Base-by-base conservation (phyloP, 495 filamentous ascomycete species). In the Hyaloscypha finlandica region DNA sequence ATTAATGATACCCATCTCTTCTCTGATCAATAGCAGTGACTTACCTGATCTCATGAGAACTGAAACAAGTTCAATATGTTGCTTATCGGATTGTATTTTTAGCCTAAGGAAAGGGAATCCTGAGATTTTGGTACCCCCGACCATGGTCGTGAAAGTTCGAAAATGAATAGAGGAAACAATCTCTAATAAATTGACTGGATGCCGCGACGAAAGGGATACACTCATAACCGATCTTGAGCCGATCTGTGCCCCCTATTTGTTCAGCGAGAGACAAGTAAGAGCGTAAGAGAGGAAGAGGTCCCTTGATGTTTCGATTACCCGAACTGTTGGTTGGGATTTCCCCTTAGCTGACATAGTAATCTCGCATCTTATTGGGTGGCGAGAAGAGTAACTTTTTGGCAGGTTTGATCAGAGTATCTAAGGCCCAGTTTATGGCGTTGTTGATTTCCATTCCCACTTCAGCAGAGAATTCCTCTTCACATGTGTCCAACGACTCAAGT, bases 1-100 rank as follows among this genome's bases (percentile, higher is more conserved):
- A 37, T 62, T 63, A 63, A 68, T 63, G 65, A 68, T 68, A 68
- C 65, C 65, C 65, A 57, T 52, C 57, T 66, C 56, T 60, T 66
- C 64, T 66, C 64, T 66, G 14, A 35, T 39, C 22, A 8, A 12
- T 30, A 56, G 53, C 53, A 48, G 14, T 4, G 42, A 48, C 6
- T 48, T 19, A 48, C 42, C 42, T 48, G 6, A 48, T 48, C 11
- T 1, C 42, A 19, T 12, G 42, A 11, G 42, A 4, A 48, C 9
- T 48, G 16, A 1, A 4, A 19, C 11, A 19, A 48, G 42, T 6
- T 4, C 4, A 48, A 19, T 48, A 37, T 37, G 35, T 12, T 37
- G 6, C 35, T 8, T 37, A 37, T 6, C 12, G 1, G 35, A 37
- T 37, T 37, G 35, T 48, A 19, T 48, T 48, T 48, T 48, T 48